Base-by-base conservation (phyloP, 1,139 yeast species). In the Debaryomyces sp. region DNA sequence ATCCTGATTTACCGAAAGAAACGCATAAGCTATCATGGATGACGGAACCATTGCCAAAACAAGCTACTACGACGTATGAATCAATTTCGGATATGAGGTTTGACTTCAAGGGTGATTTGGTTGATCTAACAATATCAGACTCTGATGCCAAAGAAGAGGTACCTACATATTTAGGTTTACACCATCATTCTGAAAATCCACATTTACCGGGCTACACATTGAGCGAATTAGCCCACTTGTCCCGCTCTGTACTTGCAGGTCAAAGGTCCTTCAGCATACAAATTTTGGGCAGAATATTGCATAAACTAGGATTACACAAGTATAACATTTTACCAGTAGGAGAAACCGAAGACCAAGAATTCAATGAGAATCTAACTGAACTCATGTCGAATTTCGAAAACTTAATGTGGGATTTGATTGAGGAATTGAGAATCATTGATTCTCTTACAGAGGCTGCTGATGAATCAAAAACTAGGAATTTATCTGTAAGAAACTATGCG, bases 161-260 rank as follows among this genome's bases (percentile, higher is more conserved):
- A 3, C 77, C 81, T 2, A 76, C 87, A 0, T 74, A 79, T 41
- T 66, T 82, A 45, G 99, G 97, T 0, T 77, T 94, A 22, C 97
- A 91, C 60, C 98, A 94, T 63, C 99, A 94, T 65, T 81, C 97
- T 0, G 90, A 87, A 22, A 84, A 86, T 48, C 97, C 98, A 0
- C 84, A 86, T 41, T 75, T 92, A 48, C 96, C 99, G 0, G 99
- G 99, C 0, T 94, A 94, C 64, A 91, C 98, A 0, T 66, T 94
- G 22, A 75, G 82, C 1, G 99, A 94, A 62, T 74, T 94, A 45
- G 87, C 88, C 0, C 96, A 87, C 58, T 77, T 90, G 47, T 73
- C 92, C 2, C 75, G 97, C 54, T 89, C 97, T 1, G 81, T 87
- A 0, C 82, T 87, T 47, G 83, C 96, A 1, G 84, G 96, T 0